Evolutionary conservation across 352 stramenopile genomes (phyloP).

Genomic region (Pythium insidiosum): DNA sequence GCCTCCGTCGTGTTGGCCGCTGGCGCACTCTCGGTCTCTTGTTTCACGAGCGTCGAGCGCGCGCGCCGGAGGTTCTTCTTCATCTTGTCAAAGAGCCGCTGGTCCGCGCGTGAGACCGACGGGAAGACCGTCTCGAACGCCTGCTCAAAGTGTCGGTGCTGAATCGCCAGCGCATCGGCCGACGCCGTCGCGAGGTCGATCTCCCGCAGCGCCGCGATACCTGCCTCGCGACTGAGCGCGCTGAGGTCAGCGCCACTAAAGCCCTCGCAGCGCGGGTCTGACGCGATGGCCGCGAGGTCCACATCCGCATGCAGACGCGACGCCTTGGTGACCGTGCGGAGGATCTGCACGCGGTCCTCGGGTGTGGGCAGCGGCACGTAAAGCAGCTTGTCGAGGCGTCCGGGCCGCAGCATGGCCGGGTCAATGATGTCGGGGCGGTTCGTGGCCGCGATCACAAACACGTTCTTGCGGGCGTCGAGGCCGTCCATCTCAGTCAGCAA

Average conservation of each 20-base stretch:
- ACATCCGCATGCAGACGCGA: constrained; percentile 57
- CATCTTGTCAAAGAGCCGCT: constrained; percentile 86
- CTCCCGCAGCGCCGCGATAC: constrained; percentile 89
- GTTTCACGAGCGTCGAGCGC: constrained; percentile 15
- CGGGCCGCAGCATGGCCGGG: constrained; percentile 97
- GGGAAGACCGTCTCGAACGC: constrained; percentile 80
- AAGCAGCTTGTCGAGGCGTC: constrained; percentile 97
- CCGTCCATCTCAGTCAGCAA: constrained; percentile 99
- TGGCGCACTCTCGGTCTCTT: background rate
- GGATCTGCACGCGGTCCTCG: constrained; percentile 79
- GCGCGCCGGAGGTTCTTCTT: constrained; percentile 82
- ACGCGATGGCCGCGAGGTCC: constrained; percentile 88
- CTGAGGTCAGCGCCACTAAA: constrained; percentile 98
- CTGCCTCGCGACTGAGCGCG: constrained; percentile 95
- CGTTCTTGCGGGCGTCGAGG: constrained; percentile 91
- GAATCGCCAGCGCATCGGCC: constrained; percentile 31
- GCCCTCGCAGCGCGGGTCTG: constrained; percentile 83
- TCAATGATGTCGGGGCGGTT: constrained; percentile 99
- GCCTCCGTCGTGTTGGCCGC: background rate
- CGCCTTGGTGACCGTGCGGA: constrained; percentile 85
- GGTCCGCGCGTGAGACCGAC: constrained; percentile 74
- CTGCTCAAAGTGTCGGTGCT: constrained; percentile 56
- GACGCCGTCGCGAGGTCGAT: constrained; percentile 29
- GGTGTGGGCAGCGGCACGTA: constrained; percentile 95
- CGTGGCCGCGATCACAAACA: constrained; percentile 95